A percentile compares a stretch with the other conserved stretches of the same genome.
phyloP scores from a whole-genome alignment of 805 yeast species.

The Candida loeiensis region DNA sequence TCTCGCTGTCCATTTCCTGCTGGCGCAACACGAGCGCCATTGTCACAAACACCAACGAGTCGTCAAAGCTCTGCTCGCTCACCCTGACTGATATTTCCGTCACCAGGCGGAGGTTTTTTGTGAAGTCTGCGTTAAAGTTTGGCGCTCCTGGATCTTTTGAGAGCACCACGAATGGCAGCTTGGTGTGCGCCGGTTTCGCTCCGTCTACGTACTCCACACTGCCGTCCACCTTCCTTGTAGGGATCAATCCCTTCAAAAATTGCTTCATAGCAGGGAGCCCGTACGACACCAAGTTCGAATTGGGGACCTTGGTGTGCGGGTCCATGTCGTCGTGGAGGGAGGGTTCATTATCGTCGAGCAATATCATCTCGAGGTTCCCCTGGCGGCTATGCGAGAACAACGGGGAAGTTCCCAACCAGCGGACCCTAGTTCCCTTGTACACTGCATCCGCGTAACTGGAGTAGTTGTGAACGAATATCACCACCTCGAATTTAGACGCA shows the following conservation, averaged over 20 bases:
- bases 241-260: constrained; percentile 6
- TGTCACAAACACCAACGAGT: constrained; percentile 9
- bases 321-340: constrained; percentile 8
- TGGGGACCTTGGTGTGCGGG: background rate
- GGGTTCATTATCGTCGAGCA: constrained; percentile 11
- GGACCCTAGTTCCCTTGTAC: constrained; percentile 11
- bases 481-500: constrained; percentile 4
- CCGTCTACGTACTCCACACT: constrained; percentile 4
- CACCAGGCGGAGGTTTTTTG: constrained; percentile 8
- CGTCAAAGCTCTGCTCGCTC: constrained; percentile 2
- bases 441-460: constrained; percentile 11
- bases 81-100: constrained; percentile 1
- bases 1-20: constrained; percentile 7
- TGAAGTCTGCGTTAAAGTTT: background rate
- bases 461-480: constrained; percentile 9
- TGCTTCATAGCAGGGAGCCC: background rate
- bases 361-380: constrained; percentile 8
- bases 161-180: background rate
- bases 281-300: background rate
- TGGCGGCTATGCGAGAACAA: background rate
- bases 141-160: background rate
- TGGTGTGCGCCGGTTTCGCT: constrained; percentile 2
- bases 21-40: constrained; percentile 11
- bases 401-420: constrained; percentile 12
- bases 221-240: constrained; percentile 3